A percentile compares a stretch with the other conserved stretches of the same genome.
phyloP scores from a whole-genome alignment of 495 filamentous ascomycete genomes.

The Evansstolkia leycettana region DNA sequence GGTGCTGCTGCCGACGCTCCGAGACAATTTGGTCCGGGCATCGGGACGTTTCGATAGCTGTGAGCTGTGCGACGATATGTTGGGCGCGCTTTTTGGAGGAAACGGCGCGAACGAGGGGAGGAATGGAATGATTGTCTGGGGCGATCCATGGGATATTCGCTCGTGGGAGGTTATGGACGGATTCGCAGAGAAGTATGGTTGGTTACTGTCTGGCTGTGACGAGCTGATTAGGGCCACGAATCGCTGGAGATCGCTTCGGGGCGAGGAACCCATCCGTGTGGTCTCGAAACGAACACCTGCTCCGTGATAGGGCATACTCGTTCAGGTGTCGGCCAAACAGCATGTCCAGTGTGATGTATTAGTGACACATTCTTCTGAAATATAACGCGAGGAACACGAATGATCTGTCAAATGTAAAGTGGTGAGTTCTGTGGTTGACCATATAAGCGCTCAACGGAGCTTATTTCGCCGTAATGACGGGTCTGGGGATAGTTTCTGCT shows the following conservation, averaged over 20 bases:
- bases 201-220: slow-evolving; percentile 36
- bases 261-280: no score
- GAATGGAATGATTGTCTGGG: slow-evolving; percentile 38
- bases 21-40: slow-evolving; percentile 36
- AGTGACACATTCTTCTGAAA: no score
- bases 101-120: slow-evolving; percentile 14
- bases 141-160: slow-evolving; percentile 31
- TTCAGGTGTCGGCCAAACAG: no score
- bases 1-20: slow-evolving; percentile 35
- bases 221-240: slow-evolving; percentile 37
- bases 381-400: no score
- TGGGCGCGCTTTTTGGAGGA: slow-evolving; percentile 28
- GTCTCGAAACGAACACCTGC: no score
- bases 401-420: no score
- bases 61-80: slow-evolving; percentile 34
- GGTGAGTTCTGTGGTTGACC: no score
- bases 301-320: no score
- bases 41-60: slow-evolving; percentile 30
- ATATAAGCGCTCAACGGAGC: no score
- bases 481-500: no score
- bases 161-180: slow-evolving; percentile 39
- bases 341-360: no score
- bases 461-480: no score
- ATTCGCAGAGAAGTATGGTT: slow-evolving; percentile 39
- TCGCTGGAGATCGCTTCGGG: slow-evolving; percentile 32